Evolutionary conservation across 192 early-diverging fungal species (phyloP), one percentile per base, ranked within the genome.

Genomic region (Pilaira anomala): DNA sequence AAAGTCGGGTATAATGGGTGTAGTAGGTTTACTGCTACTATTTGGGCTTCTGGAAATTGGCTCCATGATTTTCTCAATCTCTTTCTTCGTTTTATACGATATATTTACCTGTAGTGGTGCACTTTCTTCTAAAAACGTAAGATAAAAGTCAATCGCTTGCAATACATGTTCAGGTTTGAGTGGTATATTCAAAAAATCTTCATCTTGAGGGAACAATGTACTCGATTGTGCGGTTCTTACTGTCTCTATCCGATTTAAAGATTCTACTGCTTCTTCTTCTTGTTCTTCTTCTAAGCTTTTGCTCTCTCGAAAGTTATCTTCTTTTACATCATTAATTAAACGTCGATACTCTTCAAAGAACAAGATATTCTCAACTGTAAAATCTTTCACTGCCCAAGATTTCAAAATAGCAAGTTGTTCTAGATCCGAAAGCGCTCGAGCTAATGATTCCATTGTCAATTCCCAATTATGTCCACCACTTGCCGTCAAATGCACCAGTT

Each of bases 101-200:
- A 68, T 62, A 25, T 68, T 68, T 11, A 68, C 60, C 25, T 68
- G 60, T 40, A 68, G 28, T 19, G 60, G 67, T 1, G 67, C 39
- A 39, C 33, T 14, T 7, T 62, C 52, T 1, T 18, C 26, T 2
- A 68, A 57, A 33, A 62, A 68, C 0, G 60, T 68, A 26, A 62
- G 16, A 18, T 68, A 68, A 42, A 68, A 68, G 24, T 61, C 60
- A 14, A 68, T 18, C 6, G 18, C 28, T 36, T 55, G 28, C 3
- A 28, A 28, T 8, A 33, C 11, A 33, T 9, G 11, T 9, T 36
- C 6, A 36, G 33, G 33, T 36, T 36, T 9, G 33, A 36, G 6
- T 9, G 1, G 36, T 21, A 21, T 30, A 21, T 7, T 28, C 7
- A 53, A 11, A 28, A 30, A 12, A 12, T 21, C 39, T 22, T 41